Evolutionary conservation across 2,329 filamentous ascomycete genomes (phyloP), one percentile per base, ranked within the genome.

Genomic region (Ophiostoma ips): DNA sequence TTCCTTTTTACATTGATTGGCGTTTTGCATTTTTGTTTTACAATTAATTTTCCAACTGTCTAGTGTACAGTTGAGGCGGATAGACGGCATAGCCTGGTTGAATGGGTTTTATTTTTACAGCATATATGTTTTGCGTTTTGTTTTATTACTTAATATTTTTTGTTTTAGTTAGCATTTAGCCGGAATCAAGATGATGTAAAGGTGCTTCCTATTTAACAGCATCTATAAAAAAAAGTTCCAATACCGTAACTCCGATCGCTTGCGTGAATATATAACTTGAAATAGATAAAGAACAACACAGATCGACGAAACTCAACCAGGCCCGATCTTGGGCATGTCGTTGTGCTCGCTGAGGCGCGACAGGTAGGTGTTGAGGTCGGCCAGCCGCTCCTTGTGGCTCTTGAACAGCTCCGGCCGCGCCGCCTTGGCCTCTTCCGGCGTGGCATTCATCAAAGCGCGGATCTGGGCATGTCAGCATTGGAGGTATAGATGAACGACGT

Each of bases 381-480:
- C 89, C 40, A 98, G 90, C 11, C 87, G 81, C 70, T 98, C 86
- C 64, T 96, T 96, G 66, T 98, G 92, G 30, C 89, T 94, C 72
- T 95, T 96, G 57, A 90, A 78, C 15, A 94, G 83, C 63, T 95
- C 89, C 13, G 83, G 79, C 45, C 72, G 66, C 8, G 70, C 63
- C 7, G 67, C 67, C 10, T 51, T 52, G 12, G 47, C 55, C 19
- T 55, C 53, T 2, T 55, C 54, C 2, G 72, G 71, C 3, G 70
- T 68, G 61, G 84, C 81, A 41, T 94, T 70, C 55, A 87, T 73
- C 60, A 57, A 21, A 18, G 95, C 83, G 58, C 92, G 79, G 59
- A 96, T 71, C 87, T 92, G 57, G 46, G 36, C n/a, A 48, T 38
- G 35, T 37, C 38, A 16, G 41, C 15, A 34, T 12, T 5, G 28